Evolutionary conservation across 371 early-diverging fungal species (phyloP).

Genomic region (Mycotypha africana): DNA sequence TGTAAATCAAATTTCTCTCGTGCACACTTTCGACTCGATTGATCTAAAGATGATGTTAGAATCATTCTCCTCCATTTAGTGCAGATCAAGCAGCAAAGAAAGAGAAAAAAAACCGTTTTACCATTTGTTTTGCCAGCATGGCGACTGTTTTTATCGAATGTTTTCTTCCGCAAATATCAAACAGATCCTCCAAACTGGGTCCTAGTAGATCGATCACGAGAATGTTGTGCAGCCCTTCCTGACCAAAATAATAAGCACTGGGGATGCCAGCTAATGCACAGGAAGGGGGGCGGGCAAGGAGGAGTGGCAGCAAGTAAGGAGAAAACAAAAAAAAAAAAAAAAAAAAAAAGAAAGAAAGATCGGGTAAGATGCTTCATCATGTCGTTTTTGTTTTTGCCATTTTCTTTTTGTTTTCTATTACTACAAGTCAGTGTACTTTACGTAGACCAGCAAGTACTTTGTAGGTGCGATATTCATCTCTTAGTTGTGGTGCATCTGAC

Average conservation of each 20-base stretch:
- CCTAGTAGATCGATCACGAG: constrained; percentile 97
- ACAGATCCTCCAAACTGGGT: constrained; percentile 92
- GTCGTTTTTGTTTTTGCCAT: too few species aligned
- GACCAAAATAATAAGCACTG: constrained; percentile 88
- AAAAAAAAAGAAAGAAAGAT: neutral
- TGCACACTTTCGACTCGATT: constrained; percentile 93
- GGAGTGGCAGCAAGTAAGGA: too few species aligned
- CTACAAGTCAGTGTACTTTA: too few species aligned
- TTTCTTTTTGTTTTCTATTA: too few species aligned
- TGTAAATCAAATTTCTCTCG: constrained; percentile 94
- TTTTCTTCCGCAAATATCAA: constrained; percentile 87
- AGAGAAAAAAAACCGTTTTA: too few species aligned
- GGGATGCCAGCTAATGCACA: constrained; percentile 70
- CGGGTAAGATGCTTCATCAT: neutral
- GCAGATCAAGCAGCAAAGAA: too few species aligned
- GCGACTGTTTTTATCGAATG: constrained; percentile 91
- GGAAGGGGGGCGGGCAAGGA: too few species aligned
- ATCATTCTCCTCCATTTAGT: too few species aligned
- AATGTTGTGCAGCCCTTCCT: constrained; percentile 90
- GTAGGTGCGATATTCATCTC: constrained; percentile 91
- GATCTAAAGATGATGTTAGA: too few species aligned
- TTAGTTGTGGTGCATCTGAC: constrained; percentile 90
- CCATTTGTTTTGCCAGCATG: constrained; percentile 95
- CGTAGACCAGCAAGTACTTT: constrained; percentile 77
- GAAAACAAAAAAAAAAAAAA: constrained; percentile 13